Percentiles rank a stretch among this genome's conserved stretches.
Conservation (phyloP, 177 flowering plant species). For the Viscum album region DNA sequence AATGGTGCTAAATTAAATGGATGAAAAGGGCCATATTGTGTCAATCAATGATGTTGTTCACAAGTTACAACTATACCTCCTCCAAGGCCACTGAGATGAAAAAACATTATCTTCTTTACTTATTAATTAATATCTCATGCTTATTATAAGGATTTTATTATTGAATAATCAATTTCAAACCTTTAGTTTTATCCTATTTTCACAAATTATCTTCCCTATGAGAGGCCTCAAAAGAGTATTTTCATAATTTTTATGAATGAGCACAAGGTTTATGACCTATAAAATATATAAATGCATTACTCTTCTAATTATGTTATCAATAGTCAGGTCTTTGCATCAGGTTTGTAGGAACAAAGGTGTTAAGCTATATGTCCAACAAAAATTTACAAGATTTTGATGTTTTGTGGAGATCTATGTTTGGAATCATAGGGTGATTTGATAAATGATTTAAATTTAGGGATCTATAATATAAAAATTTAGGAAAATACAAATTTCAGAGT, state of each 20-base stretch:
- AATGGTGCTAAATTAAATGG: too few species aligned
- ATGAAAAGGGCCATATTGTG: slow-evolving; percentile 11
- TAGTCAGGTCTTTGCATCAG: slow-evolving; percentile 45
- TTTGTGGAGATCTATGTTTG: slow-evolving; percentile 37
- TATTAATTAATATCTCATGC: slow-evolving; percentile 49
- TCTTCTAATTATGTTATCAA: slow-evolving; percentile 45
- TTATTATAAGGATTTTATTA: slow-evolving; percentile 73
- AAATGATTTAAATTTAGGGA: slow-evolving; percentile 32
- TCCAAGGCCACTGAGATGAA: slow-evolving; percentile 49
- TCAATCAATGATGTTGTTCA: slow-evolving; percentile 43
- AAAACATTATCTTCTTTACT: slow-evolving; percentile 47
- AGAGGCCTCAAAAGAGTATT: slow-evolving; percentile 36
- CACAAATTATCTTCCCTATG: slow-evolving; percentile 33
- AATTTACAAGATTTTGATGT: slow-evolving; percentile 36
- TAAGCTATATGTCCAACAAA: slow-evolving; percentile 22
- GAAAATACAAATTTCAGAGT: slow-evolving; percentile 34
- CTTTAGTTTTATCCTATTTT: slow-evolving; percentile 80
- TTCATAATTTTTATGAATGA: slow-evolving; percentile 66
- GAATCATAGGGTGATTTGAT: slow-evolving; percentile 22
- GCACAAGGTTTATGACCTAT: slow-evolving; percentile 69
- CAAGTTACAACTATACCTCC: slow-evolving; percentile 55
- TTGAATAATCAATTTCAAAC: slow-evolving; percentile 49
- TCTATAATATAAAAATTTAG: slow-evolving; percentile 41
- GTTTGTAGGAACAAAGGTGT: slow-evolving; percentile 41
- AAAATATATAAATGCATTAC: slow-evolving; percentile 56